Evolutionary conservation across 2,329 filamentous ascomycete genomes (phyloP).

Genomic region (Clonostachys rosea): DNA sequence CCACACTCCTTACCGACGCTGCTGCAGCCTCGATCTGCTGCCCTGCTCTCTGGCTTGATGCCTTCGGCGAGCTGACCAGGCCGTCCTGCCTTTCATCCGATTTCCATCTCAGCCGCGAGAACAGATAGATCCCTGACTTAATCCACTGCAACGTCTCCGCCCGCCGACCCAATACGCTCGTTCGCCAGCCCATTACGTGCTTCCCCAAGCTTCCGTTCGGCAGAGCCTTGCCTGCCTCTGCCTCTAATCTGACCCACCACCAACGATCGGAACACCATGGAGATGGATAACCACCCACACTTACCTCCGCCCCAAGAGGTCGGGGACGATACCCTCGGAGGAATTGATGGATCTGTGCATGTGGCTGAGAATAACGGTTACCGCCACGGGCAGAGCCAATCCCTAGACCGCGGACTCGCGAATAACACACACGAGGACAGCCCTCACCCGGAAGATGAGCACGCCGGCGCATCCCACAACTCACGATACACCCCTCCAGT

Average conservation of each 20-base stretch:
- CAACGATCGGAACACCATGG: constrained; percentile 40
- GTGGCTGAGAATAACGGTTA: constrained; percentile 25
- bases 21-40: constrained; percentile 2
- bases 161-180: too few relatives aligned
- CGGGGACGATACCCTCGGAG: constrained; percentile 44
- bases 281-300: constrained; percentile 21
- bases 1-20: background rate
- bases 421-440: constrained; percentile 11
- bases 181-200: background rate
- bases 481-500: constrained; percentile 21
- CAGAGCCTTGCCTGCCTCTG: constrained; percentile 2
- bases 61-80: constrained; percentile 1
- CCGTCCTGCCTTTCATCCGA: background rate
- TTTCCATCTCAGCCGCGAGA: background rate
- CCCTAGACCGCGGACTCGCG: constrained; percentile 42
- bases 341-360: constrained; percentile 42
- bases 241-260: too few relatives aligned
- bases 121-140: too few relatives aligned
- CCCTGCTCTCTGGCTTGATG: constrained; percentile 1
- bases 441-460: constrained; percentile 37
- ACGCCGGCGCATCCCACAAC: constrained; percentile 19
- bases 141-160: too few relatives aligned
- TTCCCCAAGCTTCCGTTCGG: constrained; percentile 27
- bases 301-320: constrained; percentile 19
- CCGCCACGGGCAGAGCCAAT: constrained; percentile 40